These are phyloP conservation scores for Lenwebbia sp. DNA, from an alignment of 345 rosid genomes.

Conservation along the genomic window DNA sequence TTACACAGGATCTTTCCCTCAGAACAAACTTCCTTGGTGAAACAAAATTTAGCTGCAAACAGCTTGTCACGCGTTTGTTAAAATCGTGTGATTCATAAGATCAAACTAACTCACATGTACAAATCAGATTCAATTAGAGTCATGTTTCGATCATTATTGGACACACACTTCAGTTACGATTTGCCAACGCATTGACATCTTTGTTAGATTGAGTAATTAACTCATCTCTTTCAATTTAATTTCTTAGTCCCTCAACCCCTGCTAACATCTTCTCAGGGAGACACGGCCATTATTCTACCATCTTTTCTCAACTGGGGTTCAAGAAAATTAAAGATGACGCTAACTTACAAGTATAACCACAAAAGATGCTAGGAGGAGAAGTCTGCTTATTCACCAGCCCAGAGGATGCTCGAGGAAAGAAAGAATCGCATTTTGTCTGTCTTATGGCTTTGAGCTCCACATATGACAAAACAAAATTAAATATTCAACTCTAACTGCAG, in stretches of 20 bases:
- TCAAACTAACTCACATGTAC: neutral
- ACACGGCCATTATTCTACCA: neutral
- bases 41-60: neutral
- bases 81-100: neutral
- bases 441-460: neutral
- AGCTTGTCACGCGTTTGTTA: neutral
- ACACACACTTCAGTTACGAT: neutral
- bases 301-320: neutral
- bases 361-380: neutral
- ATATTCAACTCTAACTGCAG: neutral
- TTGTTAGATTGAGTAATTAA: neutral
- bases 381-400: neutral
- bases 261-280: neutral
- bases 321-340: neutral
- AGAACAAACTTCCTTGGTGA: neutral
- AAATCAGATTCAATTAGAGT: neutral
- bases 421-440: neutral
- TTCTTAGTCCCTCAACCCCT: neutral
- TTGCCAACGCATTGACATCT: neutral
- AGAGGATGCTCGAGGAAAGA: neutral
- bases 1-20: neutral
- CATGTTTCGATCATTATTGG: neutral
- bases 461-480: neutral
- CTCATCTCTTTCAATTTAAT: neutral
- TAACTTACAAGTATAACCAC: neutral